Conservation (phyloP, 805 yeast genomes). For the Maudiozyma bulderi region DNA sequence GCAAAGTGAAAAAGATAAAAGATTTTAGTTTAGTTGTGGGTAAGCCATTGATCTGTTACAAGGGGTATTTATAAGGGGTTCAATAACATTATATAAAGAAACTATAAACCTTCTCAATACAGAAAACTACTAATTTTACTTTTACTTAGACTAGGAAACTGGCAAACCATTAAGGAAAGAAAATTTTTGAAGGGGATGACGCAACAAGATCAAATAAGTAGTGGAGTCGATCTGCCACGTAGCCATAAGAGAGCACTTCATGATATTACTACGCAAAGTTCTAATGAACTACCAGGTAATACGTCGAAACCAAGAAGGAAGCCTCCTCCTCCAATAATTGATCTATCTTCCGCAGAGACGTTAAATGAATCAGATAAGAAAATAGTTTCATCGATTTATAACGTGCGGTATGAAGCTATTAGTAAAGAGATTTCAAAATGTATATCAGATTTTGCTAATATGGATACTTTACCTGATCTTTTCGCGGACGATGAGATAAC, state of each 20-base stretch:
- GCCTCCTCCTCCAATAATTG: background rate
- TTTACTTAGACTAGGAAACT: too few species aligned
- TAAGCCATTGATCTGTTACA: too few species aligned
- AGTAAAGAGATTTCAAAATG: background rate
- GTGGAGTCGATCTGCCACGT: too few species aligned
- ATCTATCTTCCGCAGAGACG: background rate
- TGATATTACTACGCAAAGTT: conserved; percentile 11
- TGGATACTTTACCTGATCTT: background rate
- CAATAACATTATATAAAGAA: too few species aligned
- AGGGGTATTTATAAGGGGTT: too few species aligned
- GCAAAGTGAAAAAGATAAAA: too few species aligned
- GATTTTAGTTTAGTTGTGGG: too few species aligned
- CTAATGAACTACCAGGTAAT: background rate
- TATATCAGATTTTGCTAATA: background rate
- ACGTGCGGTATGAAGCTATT: background rate
- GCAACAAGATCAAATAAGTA: too few species aligned
- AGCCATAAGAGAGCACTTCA: conserved; percentile 6
- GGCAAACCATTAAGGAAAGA: too few species aligned
- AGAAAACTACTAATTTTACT: too few species aligned
- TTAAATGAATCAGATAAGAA: background rate
- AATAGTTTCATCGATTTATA: background rate
- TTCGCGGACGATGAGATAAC: background rate
- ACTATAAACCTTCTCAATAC: too few species aligned
- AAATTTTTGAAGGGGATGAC: too few species aligned
- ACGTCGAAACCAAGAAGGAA: background rate